Conservation (phyloP, 805 yeast genomes). For the Lachancea kluyveri region DNA sequence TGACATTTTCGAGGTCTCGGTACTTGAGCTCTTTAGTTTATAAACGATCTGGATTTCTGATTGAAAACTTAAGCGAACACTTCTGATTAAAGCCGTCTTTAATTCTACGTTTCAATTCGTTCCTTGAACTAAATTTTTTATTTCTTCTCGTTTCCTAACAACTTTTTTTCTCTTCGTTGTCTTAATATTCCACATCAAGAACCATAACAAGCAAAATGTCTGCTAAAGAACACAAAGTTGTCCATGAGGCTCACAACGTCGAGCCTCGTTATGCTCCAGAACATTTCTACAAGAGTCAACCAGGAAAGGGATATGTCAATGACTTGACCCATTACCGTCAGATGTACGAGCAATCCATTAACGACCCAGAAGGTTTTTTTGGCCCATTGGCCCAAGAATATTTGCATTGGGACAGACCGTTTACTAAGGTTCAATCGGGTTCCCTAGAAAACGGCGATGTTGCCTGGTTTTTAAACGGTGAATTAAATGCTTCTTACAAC, state of each 20-base stretch:
- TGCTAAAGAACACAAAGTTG: constrained; percentile 30
- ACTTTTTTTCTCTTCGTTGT: too few relatives aligned
- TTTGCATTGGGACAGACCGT: constrained; percentile 74
- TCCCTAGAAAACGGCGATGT: constrained; percentile 68
- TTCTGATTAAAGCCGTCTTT: not conserved
- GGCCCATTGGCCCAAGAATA: constrained; percentile 70
- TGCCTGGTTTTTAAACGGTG: constrained; percentile 93
- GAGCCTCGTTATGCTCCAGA: constrained; percentile 31
- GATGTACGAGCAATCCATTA: constrained; percentile 72
- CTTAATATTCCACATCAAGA: constrained; percentile 1
- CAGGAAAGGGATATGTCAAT: constrained; percentile 42
- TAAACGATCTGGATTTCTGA: too few relatives aligned
- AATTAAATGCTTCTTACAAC: constrained; percentile 87
- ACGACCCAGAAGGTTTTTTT: constrained; percentile 77
- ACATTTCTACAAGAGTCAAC: constrained; percentile 36
- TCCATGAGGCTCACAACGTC: constrained; percentile 37
- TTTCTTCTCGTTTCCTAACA: not conserved
- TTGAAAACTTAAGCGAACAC: too few relatives aligned
- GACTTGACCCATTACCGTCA: constrained; percentile 63
- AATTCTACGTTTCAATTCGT: not conserved
- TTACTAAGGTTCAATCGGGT: constrained; percentile 44
- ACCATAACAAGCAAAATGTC: constrained; percentile 11
- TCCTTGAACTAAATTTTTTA: too few relatives aligned
- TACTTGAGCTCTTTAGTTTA: too few relatives aligned
- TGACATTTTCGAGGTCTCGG: too few relatives aligned